Conservation (phyloP, 2,329 filamentous ascomycete species). For the Aureobasidium musti region DNA sequence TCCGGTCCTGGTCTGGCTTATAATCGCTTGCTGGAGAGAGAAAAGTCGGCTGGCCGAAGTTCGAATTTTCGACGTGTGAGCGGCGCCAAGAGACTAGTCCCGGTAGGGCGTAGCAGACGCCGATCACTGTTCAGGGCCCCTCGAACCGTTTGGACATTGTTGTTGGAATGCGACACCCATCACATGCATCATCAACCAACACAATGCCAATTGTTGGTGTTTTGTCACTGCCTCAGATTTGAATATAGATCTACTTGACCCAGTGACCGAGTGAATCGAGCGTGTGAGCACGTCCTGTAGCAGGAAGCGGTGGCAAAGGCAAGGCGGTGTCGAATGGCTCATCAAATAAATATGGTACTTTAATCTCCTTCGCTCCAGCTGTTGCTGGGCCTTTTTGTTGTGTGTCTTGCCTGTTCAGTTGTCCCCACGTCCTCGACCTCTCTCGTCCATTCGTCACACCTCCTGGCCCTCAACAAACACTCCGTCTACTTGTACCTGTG, state of each 20-base stretch:
- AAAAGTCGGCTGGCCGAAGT: background rate
- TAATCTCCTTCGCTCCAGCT: constrained; percentile 21
- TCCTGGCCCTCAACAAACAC: background rate
- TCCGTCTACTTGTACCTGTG: constrained; percentile 12
- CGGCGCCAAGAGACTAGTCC: background rate
- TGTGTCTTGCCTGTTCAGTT: constrained; percentile 4
- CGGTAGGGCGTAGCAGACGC: background rate
- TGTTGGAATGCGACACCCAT: constrained; percentile 17
- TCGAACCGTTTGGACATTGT: constrained; percentile 17
- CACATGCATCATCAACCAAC: constrained; percentile 14
- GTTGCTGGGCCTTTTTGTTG: constrained; percentile 12
- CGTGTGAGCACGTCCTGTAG: background rate
- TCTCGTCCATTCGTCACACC: background rate
- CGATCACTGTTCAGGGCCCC: constrained; percentile 13
- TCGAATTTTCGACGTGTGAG: constrained; percentile 14
- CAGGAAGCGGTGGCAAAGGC: background rate
- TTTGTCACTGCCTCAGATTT: background rate
- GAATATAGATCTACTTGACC: background rate
- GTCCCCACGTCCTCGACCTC: background rate
- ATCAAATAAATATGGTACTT: constrained; percentile 27
- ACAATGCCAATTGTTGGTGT: constrained; percentile 11
- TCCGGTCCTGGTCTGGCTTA: constrained; percentile 24
- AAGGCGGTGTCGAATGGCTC: constrained; percentile 14
- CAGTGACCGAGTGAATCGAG: background rate
- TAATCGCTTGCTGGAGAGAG: constrained; percentile 19